Percentiles rank a stretch among this genome's conserved stretches.
These are phyloP conservation scores for Dalechampia spathulata DNA, from an alignment of 441 rosid species.

Conservation along the genomic window DNA sequence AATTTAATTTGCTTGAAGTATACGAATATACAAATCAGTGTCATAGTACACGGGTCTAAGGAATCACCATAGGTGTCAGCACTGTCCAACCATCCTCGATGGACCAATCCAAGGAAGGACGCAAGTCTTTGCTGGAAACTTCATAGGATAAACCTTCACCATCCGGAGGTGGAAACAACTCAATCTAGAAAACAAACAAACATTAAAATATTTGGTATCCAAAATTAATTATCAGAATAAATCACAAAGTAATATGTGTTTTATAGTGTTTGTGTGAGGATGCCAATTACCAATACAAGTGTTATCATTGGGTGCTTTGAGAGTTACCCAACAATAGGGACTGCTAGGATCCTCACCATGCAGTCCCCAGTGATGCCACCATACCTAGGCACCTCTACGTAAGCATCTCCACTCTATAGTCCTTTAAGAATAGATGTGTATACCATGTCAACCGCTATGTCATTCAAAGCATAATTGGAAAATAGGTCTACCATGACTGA, in stretches of 20 bases:
- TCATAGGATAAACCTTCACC: conserved; percentile 65
- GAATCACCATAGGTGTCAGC: conserved; percentile 33
- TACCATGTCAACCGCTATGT: too few relatives aligned
- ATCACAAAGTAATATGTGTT: background rate
- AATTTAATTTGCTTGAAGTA: background rate
- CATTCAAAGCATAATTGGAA: too few relatives aligned
- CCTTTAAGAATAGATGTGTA: too few relatives aligned
- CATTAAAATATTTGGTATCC: background rate
- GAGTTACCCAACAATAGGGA: too few relatives aligned
- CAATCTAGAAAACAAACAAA: conserved; percentile 35
- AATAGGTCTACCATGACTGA: too few relatives aligned
- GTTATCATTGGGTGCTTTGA: too few relatives aligned
- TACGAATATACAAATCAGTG: background rate
- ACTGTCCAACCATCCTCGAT: conserved; percentile 53
- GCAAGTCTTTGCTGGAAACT: conserved; percentile 40
- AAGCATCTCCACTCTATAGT: too few relatives aligned
- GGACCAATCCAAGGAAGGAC: conserved; percentile 84
- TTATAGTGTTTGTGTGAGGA: too few relatives aligned
- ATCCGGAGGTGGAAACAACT: conserved; percentile 49
- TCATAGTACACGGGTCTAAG: background rate
- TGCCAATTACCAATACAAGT: too few relatives aligned
- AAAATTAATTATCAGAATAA: background rate
- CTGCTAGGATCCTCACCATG: too few relatives aligned
- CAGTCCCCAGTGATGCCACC: too few relatives aligned
- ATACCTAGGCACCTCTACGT: too few relatives aligned